Base-by-base conservation (phyloP, 2,329 filamentous ascomycete genomes). In the Fonsecaea pugnacius region DNA sequence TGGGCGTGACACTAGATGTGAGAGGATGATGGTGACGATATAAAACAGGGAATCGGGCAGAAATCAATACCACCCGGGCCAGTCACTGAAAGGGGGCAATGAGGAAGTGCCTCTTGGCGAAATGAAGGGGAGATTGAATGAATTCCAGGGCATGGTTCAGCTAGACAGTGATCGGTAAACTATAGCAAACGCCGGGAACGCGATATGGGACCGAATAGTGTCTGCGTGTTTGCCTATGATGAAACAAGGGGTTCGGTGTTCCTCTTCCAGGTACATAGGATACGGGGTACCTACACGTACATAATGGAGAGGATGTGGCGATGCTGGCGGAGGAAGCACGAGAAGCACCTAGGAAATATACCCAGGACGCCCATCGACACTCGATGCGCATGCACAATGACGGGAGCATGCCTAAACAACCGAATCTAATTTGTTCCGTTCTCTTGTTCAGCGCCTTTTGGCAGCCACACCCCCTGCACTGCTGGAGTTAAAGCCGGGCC, bases 41-140 rank as follows among this genome's bases (percentile, higher is more conserved):
- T 8, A 48, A 59, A 59, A 51, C 57, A 50, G 33, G 57, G 57
- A 59, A 51, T 52, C 33, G 43, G 57, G 57, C 57, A 36, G 24
- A 35, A 30, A 51, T n/a, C 43, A 50, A 48, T 12, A 18, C 6
- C 14, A 18, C 32, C 32, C 46, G n/a, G n/a, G 21, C 57, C 57
- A 59, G 43, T 59, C 43, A 58, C 6, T 33, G 40, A 43, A 24
- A 32, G 21, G 55, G 36, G 10, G 24, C 21, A 48, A 14, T 43
- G 38, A 36, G 38, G 33, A 27, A 5, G 33, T 52, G 50, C 32
- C 33, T 9, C 51, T 53, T 53, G 51, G 51, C 51, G 27, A 35
- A 2, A 53, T 10, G 43, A 21, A 35, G 21, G 32, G 21, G n/a
- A 33, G 14, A 33, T 53, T 53, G 51, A 53, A 33, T 35, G 38